Evolutionary conservation across 2,329 filamentous ascomycete genomes (phyloP).

Genomic region (Amauroascus verrucosus): DNA sequence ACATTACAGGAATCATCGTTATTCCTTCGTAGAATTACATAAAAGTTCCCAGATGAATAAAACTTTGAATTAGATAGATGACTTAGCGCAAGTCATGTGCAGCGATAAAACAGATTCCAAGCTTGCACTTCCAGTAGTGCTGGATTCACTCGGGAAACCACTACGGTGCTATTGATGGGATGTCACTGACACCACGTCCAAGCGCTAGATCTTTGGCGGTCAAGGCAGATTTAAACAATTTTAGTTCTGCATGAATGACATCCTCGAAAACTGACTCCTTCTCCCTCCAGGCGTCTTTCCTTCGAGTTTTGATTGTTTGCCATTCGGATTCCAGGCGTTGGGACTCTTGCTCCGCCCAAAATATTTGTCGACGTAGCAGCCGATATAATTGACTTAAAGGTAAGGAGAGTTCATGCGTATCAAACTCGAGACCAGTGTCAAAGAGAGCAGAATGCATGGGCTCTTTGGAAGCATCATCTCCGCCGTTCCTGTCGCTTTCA

Average conservation of each 20-base stretch:
- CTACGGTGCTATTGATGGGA: neutral
- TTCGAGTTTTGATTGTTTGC: slow-evolving; percentile 29
- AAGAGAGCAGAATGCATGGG: slow-evolving; percentile 28
- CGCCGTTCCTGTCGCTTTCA: slow-evolving; percentile 15
- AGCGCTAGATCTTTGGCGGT: slow-evolving; percentile 12
- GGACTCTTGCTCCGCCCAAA: slow-evolving; percentile 39
- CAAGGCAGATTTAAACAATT: slow-evolving; percentile 24
- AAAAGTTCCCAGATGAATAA: too few species aligned
- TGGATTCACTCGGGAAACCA: too few species aligned
- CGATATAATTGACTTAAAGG: slow-evolving; percentile 36
- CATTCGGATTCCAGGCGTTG: slow-evolving; percentile 32
- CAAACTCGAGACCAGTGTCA: slow-evolving; percentile 33
- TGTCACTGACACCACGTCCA: neutral
- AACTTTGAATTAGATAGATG: too few species aligned
- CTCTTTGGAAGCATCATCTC: slow-evolving; percentile 26
- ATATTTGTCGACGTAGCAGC: slow-evolving; percentile 38
- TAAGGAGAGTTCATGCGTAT: slow-evolving; percentile 36
- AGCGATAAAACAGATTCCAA: neutral
- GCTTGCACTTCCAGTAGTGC: too few species aligned
- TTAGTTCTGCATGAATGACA: slow-evolving; percentile 34
- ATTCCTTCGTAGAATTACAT: too few species aligned
- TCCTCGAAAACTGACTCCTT: slow-evolving; percentile 38
- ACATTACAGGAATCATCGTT: too few species aligned
- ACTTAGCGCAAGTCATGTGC: too few species aligned
- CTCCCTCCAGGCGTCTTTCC: slow-evolving; percentile 33